These are phyloP conservation scores for Thuidium tamariscinum DNA, from an alignment of 225 moss, liverwort and hornwort species.

Conservation along the genomic window DNA sequence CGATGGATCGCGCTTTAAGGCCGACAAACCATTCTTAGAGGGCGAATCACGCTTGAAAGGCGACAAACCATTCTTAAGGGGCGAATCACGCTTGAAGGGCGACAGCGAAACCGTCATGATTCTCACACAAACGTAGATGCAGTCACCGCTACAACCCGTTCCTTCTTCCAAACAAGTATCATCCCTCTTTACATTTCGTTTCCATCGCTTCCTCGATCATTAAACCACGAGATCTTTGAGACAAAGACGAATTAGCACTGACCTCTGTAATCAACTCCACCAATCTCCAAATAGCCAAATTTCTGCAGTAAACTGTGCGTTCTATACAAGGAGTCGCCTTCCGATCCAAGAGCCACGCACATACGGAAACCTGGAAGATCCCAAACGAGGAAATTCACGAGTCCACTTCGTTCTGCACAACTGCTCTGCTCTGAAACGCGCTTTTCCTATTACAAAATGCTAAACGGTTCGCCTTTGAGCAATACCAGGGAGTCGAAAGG, in stretches of 20 bases:
- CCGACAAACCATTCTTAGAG: slow-evolving; percentile 1
- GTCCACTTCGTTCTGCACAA: not conserved
- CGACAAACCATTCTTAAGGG: not conserved
- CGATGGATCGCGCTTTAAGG: slow-evolving; percentile 1
- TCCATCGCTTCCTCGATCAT: slow-evolving; percentile 8
- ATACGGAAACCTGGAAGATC: not conserved
- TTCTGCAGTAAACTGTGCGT: not conserved
- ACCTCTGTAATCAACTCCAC: not conserved
- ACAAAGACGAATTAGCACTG: not conserved
- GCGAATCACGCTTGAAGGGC: not conserved
- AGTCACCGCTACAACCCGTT: not conserved
- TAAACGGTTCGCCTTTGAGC: not conserved
- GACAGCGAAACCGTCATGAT: slow-evolving; percentile 51
- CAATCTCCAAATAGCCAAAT: slow-evolving; percentile 7
- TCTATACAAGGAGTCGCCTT: not conserved
- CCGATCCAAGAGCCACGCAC: not conserved
- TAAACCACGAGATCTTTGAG: not conserved
- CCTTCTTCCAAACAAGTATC: slow-evolving; percentile 1
- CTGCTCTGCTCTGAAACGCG: not conserved
- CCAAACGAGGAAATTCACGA: not conserved
- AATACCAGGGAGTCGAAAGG: not conserved
- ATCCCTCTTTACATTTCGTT: slow-evolving; percentile 4
- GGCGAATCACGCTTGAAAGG: not conserved
- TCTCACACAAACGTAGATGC: not conserved
- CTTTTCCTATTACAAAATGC: not conserved